Percentiles rank a stretch among this genome's conserved stretches.
Conservation (phyloP, 2,329 filamentous ascomycete genomes). For the Xylaria sp. region DNA sequence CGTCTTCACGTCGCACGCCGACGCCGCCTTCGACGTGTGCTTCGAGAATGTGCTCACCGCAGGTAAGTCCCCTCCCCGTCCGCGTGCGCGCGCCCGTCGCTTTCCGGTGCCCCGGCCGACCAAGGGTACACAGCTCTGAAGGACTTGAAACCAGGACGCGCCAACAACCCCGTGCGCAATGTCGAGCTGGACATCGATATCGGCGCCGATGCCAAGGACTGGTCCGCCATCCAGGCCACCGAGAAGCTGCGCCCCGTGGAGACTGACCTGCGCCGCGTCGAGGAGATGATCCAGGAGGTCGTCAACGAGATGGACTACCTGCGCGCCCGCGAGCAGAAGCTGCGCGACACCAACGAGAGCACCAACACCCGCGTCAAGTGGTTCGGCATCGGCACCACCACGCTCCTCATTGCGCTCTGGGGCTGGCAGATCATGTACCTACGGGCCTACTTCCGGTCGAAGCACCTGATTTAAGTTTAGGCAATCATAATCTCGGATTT, state of each 20-base stretch:
- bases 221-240: slow-evolving; percentile 91
- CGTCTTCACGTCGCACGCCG: slow-evolving; percentile 90
- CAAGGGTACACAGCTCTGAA: slow-evolving; percentile 29
- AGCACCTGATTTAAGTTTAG: slow-evolving; percentile 42
- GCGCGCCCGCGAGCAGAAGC: slow-evolving; percentile 85
- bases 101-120: slow-evolving; percentile 4
- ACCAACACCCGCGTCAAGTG: slow-evolving; percentile 98
- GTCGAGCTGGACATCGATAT: slow-evolving; percentile 96
- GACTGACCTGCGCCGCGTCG: slow-evolving; percentile 88
- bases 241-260: slow-evolving; percentile 99
- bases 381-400: slow-evolving; percentile 95
- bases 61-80: slow-evolving; percentile 57
- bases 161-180: slow-evolving; percentile 64
- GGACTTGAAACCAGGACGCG: slow-evolving; percentile 39
- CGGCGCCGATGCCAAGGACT: slow-evolving; percentile 96
- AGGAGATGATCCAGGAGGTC: slow-evolving; percentile 87
- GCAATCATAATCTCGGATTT: neutral
- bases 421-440: slow-evolving; percentile 98
- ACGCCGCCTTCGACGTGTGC: slow-evolving; percentile 95
- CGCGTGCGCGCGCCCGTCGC: neutral
- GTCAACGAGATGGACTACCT: slow-evolving; percentile 97
- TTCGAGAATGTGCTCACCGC: slow-evolving; percentile 82
- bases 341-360: slow-evolving; percentile 98
- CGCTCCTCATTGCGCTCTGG: slow-evolving; percentile 85
- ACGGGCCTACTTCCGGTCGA: slow-evolving; percentile 89